phyloP scores from a whole-genome alignment of 371 early-diverging fungal genomes.

The Saksenaea oblongispora region DNA sequence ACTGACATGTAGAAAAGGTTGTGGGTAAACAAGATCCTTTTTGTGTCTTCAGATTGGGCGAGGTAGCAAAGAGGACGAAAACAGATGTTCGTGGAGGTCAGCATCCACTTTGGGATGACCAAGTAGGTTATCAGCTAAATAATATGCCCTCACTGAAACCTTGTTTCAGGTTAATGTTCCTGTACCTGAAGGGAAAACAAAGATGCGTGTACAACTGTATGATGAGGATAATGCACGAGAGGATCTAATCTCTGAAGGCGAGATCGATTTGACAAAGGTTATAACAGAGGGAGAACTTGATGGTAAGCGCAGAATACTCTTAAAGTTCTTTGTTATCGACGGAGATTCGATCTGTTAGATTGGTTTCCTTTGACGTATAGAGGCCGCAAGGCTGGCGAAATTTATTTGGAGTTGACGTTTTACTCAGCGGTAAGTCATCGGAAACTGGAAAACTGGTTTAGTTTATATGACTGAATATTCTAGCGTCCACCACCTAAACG shows the following conservation, averaged over 20 bases:
- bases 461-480: not conserved
- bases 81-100: constrained; percentile 52
- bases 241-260: constrained; percentile 66
- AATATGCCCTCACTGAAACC: not conserved
- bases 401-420: constrained; percentile 60
- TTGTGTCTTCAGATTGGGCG: constrained; percentile 44
- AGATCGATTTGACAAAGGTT: constrained; percentile 62
- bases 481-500: constrained; percentile 46
- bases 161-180: constrained; percentile 39
- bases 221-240: constrained; percentile 54
- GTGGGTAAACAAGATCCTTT: constrained; percentile 56
- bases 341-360: constrained; percentile 28
- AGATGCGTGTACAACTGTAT: constrained; percentile 41
- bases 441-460: not conserved
- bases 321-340: not conserved
- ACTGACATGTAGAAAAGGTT: constrained; percentile 21
- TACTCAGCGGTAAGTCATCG: constrained; percentile 51
- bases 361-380: constrained; percentile 58
- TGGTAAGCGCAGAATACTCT: constrained; percentile 36
- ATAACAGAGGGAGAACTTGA: constrained; percentile 68
- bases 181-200: constrained; percentile 43
- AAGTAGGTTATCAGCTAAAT: constrained; percentile 29
- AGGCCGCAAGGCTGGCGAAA: constrained; percentile 54
- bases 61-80: constrained; percentile 37
- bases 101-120: constrained; percentile 55